Evolutionary conservation across 2,329 filamentous ascomycete genomes (phyloP).

Genomic region (Monosporascus cannonballus): DNA sequence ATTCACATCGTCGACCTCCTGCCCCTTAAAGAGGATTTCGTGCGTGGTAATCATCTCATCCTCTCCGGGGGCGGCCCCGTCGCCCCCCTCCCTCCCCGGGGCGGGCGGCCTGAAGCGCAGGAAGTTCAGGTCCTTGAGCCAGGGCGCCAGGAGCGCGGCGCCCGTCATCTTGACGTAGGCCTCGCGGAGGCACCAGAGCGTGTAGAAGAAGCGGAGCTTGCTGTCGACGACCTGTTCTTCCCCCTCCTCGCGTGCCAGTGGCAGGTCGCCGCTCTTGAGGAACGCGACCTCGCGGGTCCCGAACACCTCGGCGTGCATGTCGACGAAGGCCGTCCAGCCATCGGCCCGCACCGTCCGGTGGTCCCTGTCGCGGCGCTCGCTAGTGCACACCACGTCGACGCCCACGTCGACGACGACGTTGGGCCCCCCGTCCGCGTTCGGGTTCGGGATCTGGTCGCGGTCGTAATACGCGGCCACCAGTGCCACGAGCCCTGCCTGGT

Average conservation of each 20-base stretch:
- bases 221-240: conserved; percentile 43
- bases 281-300: conserved; percentile 53
- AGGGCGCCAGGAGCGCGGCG: conserved; percentile 67
- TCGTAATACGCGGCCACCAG: conserved; percentile 48
- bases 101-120: conserved; percentile 52
- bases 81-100: conserved; percentile 14
- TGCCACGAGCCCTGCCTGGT: conserved; percentile 70
- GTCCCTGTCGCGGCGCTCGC: conserved; percentile 61
- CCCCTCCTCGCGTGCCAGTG: conserved; percentile 14
- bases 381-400: conserved; percentile 69
- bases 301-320: conserved; percentile 68
- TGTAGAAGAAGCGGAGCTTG: conserved; percentile 66
- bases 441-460: conserved; percentile 13
- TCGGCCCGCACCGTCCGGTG: conserved; percentile 43
- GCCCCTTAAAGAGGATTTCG: conserved; percentile 34
- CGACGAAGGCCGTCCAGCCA: conserved; percentile 63
- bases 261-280: conserved; percentile 45
- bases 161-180: conserved; percentile 80
- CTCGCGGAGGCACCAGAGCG: conserved; percentile 74
- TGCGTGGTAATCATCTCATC: conserved; percentile 27
- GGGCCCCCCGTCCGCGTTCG: too few relatives aligned
- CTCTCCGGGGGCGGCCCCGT: conserved; percentile 22
- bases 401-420: conserved; percentile 47
- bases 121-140: conserved; percentile 68
- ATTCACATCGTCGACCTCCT: conserved; percentile 34